Evolutionary conservation across 2,329 filamentous ascomycete genomes (phyloP).

Genomic region (Nigrospora sphaerica): DNA sequence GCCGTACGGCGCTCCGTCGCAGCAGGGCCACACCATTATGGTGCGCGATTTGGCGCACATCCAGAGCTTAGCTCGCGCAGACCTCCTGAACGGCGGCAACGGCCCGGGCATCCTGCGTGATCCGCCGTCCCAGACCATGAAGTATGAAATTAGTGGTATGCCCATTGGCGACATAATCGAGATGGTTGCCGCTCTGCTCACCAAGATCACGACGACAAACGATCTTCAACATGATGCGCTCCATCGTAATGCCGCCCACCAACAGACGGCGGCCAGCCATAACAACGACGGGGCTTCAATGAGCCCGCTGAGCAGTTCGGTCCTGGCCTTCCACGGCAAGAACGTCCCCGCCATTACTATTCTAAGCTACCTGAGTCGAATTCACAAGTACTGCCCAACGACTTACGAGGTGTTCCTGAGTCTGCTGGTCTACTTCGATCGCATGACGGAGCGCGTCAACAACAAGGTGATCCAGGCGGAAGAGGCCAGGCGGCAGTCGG

Average conservation of each 20-base stretch:
- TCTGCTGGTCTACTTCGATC: constrained; percentile 92
- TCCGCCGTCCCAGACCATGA: constrained; percentile 46
- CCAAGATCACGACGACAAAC: constrained; percentile 96
- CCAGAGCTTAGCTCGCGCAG: constrained; percentile 76
- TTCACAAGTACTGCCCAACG: constrained; percentile 98
- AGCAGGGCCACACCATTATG: constrained; percentile 55
- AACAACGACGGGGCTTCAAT: constrained; percentile 48
- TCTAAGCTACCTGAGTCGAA: constrained; percentile 86
- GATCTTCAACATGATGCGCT: constrained; percentile 88
- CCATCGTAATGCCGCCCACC: constrained; percentile 61
- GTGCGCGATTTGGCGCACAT: constrained; percentile 89
- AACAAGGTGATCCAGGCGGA: constrained; percentile 65
- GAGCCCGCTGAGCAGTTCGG: constrained; percentile 53
- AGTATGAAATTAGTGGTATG: constrained; percentile 96
- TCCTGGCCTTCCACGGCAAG: constrained; percentile 95
- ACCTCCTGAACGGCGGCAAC: constrained; percentile 51
- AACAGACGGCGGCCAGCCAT: constrained; percentile 41
- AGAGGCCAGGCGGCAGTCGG: constrained; percentile 35
- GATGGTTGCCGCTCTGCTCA: constrained; percentile 94
- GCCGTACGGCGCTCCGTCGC: constrained; percentile 27
- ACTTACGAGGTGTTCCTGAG: constrained; percentile 98
- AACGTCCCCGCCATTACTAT: constrained; percentile 97
- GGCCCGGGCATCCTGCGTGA: constrained; percentile 42
- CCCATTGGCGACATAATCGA: constrained; percentile 96
- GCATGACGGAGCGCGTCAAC: constrained; percentile 96